Percentiles rank a stretch among this genome's conserved stretches.
These are phyloP conservation scores for Nicotiana undulata DNA, from an alignment of 257 asterid genomes.

Conservation along the genomic window DNA sequence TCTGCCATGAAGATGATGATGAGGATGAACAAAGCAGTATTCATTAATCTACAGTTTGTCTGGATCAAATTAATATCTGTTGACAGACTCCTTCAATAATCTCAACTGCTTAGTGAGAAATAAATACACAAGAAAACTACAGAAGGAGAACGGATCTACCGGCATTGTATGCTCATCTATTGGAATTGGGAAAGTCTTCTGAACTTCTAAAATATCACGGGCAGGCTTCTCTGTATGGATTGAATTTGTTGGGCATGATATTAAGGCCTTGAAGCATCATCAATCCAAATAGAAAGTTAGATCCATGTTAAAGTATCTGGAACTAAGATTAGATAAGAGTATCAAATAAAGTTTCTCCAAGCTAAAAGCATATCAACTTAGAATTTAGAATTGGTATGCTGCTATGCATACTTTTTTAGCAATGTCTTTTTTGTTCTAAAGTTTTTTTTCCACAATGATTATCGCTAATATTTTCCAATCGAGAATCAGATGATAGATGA, in stretches of 20 bases:
- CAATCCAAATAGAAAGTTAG: not conserved
- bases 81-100: not conserved
- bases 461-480: not conserved
- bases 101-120: not conserved
- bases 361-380: not conserved
- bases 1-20: not conserved
- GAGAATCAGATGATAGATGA: not conserved
- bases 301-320: not conserved
- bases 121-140: slow-evolving; percentile 5
- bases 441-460: not conserved
- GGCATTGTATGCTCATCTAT: slow-evolving; percentile 40
- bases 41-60: not conserved
- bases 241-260: slow-evolving; percentile 71
- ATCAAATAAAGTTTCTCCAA: not conserved
- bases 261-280: slow-evolving; percentile 44
- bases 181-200: slow-evolving; percentile 50
- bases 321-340: not conserved
- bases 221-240: slow-evolving; percentile 51
- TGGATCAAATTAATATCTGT: not conserved
- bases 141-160: slow-evolving; percentile 18
- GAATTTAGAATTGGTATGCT: not conserved
- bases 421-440: not conserved
- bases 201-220: slow-evolving; percentile 48
- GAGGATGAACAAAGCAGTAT: not conserved
- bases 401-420: not conserved